phyloP scores from a whole-genome alignment of 345 rosid species.

The Eucalyptus decipiens region DNA sequence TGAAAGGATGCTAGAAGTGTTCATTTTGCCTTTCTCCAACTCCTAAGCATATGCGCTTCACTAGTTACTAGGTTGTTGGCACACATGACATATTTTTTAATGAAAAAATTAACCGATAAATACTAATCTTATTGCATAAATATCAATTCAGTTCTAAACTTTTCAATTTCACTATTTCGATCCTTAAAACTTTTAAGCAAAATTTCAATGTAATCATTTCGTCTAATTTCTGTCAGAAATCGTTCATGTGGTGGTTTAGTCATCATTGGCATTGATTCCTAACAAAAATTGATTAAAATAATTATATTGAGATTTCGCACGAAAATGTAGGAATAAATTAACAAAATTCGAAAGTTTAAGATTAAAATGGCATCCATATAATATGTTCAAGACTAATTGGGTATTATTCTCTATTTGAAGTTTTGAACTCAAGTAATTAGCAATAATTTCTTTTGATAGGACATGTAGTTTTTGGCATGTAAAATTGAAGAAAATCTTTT shows the following conservation, averaged over 20 bases:
- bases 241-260: accelerated
- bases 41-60: neutral
- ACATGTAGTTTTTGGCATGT: neutral
- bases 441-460: neutral
- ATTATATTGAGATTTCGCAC: neutral
- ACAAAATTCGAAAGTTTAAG: accelerated
- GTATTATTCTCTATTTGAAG: neutral
- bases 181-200: accelerated
- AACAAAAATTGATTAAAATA: accelerated
- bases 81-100: neutral
- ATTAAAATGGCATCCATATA: neutral
- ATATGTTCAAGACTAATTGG: neutral
- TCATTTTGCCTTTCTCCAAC: neutral
- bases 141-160: accelerated
- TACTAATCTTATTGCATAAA: accelerated
- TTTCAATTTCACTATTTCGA: accelerated
- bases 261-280: accelerated
- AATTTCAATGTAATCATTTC: neutral
- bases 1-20: neutral
- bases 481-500: neutral
- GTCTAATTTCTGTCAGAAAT: accelerated
- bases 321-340: accelerated
- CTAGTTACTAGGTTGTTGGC: neutral
- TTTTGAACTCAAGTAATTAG: neutral
- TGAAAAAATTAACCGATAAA: accelerated